Base-by-base conservation (phyloP, 176 grass and related monocot species). In the Coix lacrymajobi region DNA sequence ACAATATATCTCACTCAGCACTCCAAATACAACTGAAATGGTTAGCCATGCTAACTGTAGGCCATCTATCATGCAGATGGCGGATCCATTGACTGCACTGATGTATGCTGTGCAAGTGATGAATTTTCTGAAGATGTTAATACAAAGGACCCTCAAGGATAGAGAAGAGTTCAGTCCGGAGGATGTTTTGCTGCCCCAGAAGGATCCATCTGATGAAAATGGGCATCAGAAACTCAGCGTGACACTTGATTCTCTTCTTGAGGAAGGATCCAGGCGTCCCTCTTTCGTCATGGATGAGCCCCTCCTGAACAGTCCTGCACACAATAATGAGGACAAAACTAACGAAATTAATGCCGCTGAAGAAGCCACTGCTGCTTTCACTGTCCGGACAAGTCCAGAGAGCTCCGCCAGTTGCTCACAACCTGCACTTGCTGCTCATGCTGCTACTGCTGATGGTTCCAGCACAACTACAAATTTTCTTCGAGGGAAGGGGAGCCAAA, bases 41-140 rank as follows among this genome's bases (percentile, higher is more conserved):
- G 8, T 65, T 60, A 4, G 9, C 9, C 37, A 77, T 83, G 41
- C 78, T 83, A 51, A 87, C 38, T 75, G 24, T 60, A 10, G 10
- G 11, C 6, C 25, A 69, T 19, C 19, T 76, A 66, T 20, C 61
- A 62, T 78, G 37, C 76, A 92, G 92, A 91, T 91, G 89, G 84
- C 68, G 52, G 92, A 94, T 87, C 89, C 89, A 79, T 87, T 91
- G 78, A 94, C 92, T 76, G 92, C 92, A 68, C 62, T 94, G 38
- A 94, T 89, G 92, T 89, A 94, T 68, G 92, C 84, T 0, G 92
- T 94, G 7, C 92, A 94, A 91, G 92, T 94, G 73, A 94, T 94
- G 92, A 94, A 94, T 71, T 89, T 94, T 84, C 87, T 94, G 41
- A 91, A 84, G 81, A 89, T 94, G 87, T 78, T 94, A 41, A 91